Conservation (phyloP, 2,329 filamentous ascomycete genomes). For the Coniochaeta sp. region DNA sequence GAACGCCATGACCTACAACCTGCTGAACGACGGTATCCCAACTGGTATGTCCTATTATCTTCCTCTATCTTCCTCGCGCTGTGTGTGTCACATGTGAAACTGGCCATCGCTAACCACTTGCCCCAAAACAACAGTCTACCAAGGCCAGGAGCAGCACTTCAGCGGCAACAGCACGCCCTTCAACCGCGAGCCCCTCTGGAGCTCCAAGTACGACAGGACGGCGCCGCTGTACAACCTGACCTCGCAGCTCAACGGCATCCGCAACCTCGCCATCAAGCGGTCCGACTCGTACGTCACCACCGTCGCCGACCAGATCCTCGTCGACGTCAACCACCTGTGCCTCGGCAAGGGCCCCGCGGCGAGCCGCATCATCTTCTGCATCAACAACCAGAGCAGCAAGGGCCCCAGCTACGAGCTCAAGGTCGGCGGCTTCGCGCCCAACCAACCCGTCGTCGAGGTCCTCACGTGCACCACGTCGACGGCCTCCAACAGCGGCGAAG, state of each 20-base stretch:
- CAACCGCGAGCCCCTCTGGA: conserved; percentile 54
- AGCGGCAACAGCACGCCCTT: conserved; percentile 37
- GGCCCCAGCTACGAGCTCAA: conserved; percentile 15
- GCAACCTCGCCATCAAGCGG: conserved; percentile 16
- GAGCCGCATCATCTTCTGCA: conserved; percentile 17
- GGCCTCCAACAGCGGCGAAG: conserved; percentile 11
- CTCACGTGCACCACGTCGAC: conserved; percentile 12
- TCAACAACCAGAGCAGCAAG: conserved; percentile 20
- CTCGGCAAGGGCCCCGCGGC: conserved; percentile 18
- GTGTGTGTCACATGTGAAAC: background rate
- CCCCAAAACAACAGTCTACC: conserved; percentile 42
- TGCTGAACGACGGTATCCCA: conserved; percentile 51
- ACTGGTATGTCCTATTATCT: conserved; percentile 14
- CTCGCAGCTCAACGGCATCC: conserved; percentile 21
- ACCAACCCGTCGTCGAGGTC: conserved; percentile 18
- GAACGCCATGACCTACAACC: conserved; percentile 55
- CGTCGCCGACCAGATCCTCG: conserved; percentile 11
- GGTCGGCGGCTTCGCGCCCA: conserved; percentile 16
- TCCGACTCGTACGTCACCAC: conserved; percentile 13
- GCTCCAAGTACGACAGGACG: conserved; percentile 38
- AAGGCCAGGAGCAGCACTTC: conserved; percentile 59
- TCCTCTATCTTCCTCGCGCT: no score
- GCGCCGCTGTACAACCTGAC: conserved; percentile 43
- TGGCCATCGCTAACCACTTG: background rate
- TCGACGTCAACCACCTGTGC: conserved; percentile 19